Conservation (phyloP, 495 filamentous ascomycete genomes). For the Thozetella sp. region DNA sequence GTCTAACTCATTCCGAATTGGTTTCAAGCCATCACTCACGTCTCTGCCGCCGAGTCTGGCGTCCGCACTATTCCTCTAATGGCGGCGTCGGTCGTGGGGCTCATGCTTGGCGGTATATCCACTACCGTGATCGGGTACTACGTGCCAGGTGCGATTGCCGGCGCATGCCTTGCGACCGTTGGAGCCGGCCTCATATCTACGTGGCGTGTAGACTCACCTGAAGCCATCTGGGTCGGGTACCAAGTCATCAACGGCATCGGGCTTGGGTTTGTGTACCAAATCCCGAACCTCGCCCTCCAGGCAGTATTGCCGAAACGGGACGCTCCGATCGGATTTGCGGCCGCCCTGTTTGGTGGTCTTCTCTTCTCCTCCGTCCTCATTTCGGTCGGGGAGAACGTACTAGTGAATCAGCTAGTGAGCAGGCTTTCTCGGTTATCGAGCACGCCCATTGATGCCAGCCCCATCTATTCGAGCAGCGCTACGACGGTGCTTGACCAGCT, state of each 20-base stretch:
- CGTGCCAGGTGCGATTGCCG: constrained; percentile 42
- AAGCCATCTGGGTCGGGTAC: constrained; percentile 63
- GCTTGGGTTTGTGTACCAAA: constrained; percentile 60
- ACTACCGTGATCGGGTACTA: constrained; percentile 12
- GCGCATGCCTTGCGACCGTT: constrained; percentile 50
- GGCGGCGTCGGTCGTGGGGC: constrained; percentile 53
- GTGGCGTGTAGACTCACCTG: constrained; percentile 45
- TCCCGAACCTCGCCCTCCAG: constrained; percentile 50
- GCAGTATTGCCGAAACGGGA: constrained; percentile 49
- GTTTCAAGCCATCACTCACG: constrained; percentile 70
- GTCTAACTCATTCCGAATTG: constrained; percentile 44
- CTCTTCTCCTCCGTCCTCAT: constrained; percentile 64
- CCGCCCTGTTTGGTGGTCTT: constrained; percentile 59
- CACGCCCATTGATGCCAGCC: background rate
- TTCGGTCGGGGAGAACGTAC: constrained; percentile 55
- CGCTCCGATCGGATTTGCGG: constrained; percentile 55
- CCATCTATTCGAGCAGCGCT: background rate
- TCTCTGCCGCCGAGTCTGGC: constrained; percentile 60
- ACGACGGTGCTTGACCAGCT: background rate
- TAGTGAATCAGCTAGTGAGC: constrained; percentile 18
- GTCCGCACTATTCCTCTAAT: constrained; percentile 67
- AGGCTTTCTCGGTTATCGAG: background rate
- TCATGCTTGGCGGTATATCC: constrained; percentile 48
- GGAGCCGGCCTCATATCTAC: constrained; percentile 61
- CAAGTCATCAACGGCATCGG: constrained; percentile 49